Evolutionary conservation across 2,329 filamentous ascomycete genomes (phyloP).

Genomic region (Hypoxylon sp.): DNA sequence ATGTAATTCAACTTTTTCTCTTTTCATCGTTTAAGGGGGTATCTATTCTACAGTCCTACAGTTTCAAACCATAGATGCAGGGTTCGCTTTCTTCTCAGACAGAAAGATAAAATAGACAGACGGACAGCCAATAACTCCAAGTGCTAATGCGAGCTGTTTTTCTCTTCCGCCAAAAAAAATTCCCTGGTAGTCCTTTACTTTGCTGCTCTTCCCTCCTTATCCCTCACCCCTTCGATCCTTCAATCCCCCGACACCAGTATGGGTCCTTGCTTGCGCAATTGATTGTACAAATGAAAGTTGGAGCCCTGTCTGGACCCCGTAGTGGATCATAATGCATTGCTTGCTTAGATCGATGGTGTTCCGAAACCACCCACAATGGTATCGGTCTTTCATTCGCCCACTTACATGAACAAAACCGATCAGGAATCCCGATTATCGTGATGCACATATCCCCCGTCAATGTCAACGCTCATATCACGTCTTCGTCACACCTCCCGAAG

Average conservation of each 20-base stretch:
- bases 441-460: neutral
- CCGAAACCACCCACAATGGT: neutral
- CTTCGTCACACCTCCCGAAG: constrained; percentile 46
- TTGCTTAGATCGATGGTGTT: constrained; percentile 1
- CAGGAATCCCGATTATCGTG: neutral
- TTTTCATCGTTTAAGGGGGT: constrained; percentile 46
- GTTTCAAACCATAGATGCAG: constrained; percentile 47
- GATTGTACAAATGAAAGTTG: constrained; percentile 36
- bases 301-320: neutral
- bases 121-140: constrained; percentile 39
- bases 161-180: constrained; percentile 24
- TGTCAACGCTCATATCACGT: constrained; percentile 34
- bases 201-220: neutral
- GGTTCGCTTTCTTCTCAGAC: constrained; percentile 12
- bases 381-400: neutral
- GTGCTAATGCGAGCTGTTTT: constrained; percentile 38
- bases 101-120: constrained; percentile 22
- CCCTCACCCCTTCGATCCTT: neutral
- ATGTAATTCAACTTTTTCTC: constrained; percentile 20
- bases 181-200: constrained; percentile 14
- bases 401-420: constrained; percentile 4
- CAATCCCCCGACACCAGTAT: constrained; percentile 2
- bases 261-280: constrained; percentile 1
- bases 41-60: constrained; percentile 52
- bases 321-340: constrained; percentile 13